phyloP scores from a whole-genome alignment of 2,329 filamentous ascomycete genomes.

The Colletotrichum brevisporum region DNA sequence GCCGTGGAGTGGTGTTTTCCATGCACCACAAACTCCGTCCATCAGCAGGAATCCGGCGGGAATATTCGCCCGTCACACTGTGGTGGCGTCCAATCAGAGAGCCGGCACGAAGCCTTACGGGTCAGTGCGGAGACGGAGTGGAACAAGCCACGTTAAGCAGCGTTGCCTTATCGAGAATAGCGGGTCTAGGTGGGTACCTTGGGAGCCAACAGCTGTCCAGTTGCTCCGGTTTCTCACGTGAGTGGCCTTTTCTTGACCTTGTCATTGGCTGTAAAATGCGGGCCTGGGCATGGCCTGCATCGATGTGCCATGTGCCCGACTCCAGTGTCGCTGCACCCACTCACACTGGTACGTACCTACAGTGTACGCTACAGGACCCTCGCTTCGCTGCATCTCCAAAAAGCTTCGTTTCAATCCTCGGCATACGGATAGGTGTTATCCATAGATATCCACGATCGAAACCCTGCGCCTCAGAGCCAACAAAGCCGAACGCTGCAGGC shows the following conservation, averaged over 20 bases:
- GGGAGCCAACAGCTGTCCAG: not conserved
- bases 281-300: too few species aligned
- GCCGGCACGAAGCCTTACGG: not conserved
- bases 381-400: not conserved
- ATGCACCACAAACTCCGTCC: not conserved
- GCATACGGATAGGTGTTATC: too few species aligned
- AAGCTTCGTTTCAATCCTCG: conserved; percentile 12
- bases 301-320: too few species aligned
- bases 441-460: conserved; percentile 17
- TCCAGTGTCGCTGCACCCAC: too few species aligned
- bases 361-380: not conserved
- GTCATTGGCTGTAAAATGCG: too few species aligned
- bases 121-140: not conserved
- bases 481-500: not conserved
- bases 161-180: not conserved
- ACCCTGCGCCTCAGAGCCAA: conserved; percentile 29
- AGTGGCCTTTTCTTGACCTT: not conserved
- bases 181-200: not conserved
- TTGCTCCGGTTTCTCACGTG: not conserved
- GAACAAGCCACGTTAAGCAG: conserved; percentile 5
- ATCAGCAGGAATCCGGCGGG: conserved; percentile 20
- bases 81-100: conserved; percentile 30
- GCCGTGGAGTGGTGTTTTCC: conserved; percentile 9
- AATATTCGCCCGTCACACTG: conserved; percentile 22
- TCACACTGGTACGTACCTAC: too few species aligned